Conservation (phyloP, 2,329 filamentous ascomycete species). For the Alternaria sp. region DNA sequence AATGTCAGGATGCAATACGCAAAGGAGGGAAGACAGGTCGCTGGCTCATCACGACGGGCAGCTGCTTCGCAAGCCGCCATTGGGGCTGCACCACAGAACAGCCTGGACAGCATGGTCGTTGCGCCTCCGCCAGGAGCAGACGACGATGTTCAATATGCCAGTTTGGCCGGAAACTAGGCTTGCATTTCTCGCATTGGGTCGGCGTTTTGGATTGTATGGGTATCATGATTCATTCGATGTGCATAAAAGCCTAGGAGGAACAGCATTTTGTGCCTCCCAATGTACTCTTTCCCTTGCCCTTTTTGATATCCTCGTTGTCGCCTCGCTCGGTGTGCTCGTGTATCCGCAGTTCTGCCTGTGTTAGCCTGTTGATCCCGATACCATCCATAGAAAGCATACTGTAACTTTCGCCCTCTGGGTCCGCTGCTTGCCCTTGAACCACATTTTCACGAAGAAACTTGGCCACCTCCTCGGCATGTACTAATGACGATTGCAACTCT, state of each 20-base stretch:
- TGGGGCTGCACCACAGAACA: constrained; percentile 50
- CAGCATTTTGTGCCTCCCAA: constrained; percentile 48
- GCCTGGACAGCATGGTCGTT: constrained; percentile 57
- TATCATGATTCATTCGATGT: constrained; percentile 38
- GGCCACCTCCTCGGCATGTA: constrained; percentile 83
- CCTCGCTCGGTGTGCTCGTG: constrained; percentile 90
- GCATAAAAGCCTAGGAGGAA: constrained; percentile 42
- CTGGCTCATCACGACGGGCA: constrained; percentile 33
- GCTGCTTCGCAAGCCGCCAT: constrained; percentile 48
- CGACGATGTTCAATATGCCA: constrained; percentile 84
- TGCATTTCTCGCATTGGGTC: constrained; percentile 24
- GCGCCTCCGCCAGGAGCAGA: constrained; percentile 80
- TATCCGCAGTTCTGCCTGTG: constrained; percentile 74
- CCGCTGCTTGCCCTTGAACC: constrained; percentile 74
- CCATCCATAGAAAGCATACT: constrained; percentile 42
- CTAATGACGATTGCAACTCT: constrained; percentile 68
- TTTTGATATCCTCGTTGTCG: constrained; percentile 89
- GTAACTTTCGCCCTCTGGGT: constrained; percentile 57
- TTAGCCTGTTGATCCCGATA: constrained; percentile 14
- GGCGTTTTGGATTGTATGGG: constrained; percentile 38
- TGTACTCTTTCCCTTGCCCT: constrained; percentile 55
- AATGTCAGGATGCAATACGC: constrained; percentile 84
- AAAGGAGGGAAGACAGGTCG: constrained; percentile 68
- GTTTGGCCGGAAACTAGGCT: constrained; percentile 75
- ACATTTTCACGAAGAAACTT: constrained; percentile 81